Evolutionary conservation across 768 basidiomycete genomes (phyloP).

Genomic region (Serendipita indica): DNA sequence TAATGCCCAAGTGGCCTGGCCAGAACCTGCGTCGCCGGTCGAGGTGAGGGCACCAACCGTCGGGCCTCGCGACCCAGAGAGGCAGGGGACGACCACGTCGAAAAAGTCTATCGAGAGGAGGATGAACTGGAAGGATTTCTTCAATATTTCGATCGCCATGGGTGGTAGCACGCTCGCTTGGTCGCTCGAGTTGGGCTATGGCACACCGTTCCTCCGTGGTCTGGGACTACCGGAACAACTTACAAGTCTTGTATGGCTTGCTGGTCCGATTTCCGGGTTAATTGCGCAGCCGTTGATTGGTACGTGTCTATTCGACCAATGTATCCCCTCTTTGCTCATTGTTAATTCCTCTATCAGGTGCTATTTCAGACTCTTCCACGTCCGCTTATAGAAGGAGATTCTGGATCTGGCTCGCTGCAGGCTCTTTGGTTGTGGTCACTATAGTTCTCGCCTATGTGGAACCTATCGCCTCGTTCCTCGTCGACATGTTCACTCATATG

Average conservation of each 20-base stretch:
- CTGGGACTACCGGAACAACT: constrained; percentile 74
- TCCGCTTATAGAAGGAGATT: constrained; percentile 83
- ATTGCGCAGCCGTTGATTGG: constrained; percentile 97
- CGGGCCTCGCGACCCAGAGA: neutral
- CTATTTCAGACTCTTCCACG: constrained; percentile 85
- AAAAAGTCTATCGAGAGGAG: constrained; percentile 17
- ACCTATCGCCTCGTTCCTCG: constrained; percentile 52
- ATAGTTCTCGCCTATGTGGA: constrained; percentile 72
- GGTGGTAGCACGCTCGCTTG: constrained; percentile 89
- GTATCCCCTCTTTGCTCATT: neutral
- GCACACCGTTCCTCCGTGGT: constrained; percentile 74
- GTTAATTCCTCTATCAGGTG: constrained; percentile 36
- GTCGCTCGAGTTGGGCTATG: constrained; percentile 89
- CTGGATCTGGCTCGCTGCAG: constrained; percentile 84
- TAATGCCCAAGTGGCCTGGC: constrained; percentile 2
- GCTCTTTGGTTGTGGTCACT: constrained; percentile 63
- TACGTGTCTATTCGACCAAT: constrained; percentile 22
- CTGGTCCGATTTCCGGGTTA: constrained; percentile 81
- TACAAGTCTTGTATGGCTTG: constrained; percentile 34
- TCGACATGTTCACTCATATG: constrained; percentile 61
- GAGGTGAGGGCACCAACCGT: neutral
- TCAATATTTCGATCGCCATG: constrained; percentile 49
- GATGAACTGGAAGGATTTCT: constrained; percentile 22
- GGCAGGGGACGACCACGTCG: constrained; percentile 7
- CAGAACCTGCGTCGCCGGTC: constrained; percentile 3